Percentiles rank a stretch among this genome's conserved stretches.
phyloP scores from a whole-genome alignment of 2,329 filamentous ascomycete genomes.

The Phaeosphaeriaceae sp. region DNA sequence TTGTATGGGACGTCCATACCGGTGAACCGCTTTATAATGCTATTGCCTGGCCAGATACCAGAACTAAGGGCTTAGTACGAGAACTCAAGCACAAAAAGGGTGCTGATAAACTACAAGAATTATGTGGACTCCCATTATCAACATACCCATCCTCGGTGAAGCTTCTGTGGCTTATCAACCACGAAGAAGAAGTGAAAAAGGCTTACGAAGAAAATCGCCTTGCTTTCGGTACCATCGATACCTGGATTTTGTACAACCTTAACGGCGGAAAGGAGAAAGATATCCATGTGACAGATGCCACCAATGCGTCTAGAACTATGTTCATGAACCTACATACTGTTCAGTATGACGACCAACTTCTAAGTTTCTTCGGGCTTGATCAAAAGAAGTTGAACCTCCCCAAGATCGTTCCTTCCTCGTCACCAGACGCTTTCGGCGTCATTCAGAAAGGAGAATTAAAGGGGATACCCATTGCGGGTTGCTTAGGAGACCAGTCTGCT shows the following conservation, averaged over 20 bases:
- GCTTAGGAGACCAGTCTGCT: conserved; percentile 84
- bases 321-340: conserved; percentile 87
- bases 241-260: conserved; percentile 85
- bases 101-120: conserved; percentile 70
- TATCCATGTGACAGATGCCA: conserved; percentile 81
- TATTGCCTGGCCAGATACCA: conserved; percentile 86
- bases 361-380: conserved; percentile 82
- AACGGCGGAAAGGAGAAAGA: conserved; percentile 73
- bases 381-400: conserved; percentile 74
- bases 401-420: conserved; percentile 82
- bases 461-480: conserved; percentile 79
- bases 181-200: conserved; percentile 70
- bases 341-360: conserved; percentile 77
- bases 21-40: conserved; percentile 83
- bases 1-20: conserved; percentile 82
- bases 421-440: conserved; percentile 73
- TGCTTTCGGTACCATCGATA: conserved; percentile 86
- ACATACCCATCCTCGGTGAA: conserved; percentile 90
- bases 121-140: conserved; percentile 82
- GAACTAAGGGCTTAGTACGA: conserved; percentile 76
- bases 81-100: conserved; percentile 73
- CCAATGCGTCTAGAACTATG: conserved; percentile 91
- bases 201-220: conserved; percentile 79
- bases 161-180: conserved; percentile 79
- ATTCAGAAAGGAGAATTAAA: conserved; percentile 62